These are phyloP conservation scores for Colletotrichum cordylinicola DNA, from an alignment of 2,329 filamentous ascomycete species.

Conservation along the genomic window DNA sequence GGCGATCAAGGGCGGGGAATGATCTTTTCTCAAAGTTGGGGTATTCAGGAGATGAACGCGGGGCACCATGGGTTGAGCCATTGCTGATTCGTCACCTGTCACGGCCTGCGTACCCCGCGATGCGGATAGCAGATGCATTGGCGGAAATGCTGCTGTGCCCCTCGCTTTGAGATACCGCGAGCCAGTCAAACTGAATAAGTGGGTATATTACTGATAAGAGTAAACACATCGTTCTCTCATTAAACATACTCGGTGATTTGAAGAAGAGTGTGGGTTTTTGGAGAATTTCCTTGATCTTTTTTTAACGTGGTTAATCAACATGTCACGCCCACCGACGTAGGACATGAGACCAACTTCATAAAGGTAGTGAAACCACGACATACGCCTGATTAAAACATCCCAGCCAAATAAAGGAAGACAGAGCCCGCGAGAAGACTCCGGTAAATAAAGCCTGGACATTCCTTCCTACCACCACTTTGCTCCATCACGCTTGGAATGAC, in stretches of 20 bases:
- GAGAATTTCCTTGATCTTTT: background rate
- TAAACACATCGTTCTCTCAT: background rate
- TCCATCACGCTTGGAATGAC: background rate
- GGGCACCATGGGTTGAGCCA: fast-evolving
- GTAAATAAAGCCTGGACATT: background rate
- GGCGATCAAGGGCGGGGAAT: background rate
- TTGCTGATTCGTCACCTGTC: background rate
- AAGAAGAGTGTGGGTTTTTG: background rate
- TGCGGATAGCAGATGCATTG: background rate
- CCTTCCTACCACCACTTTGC: fast-evolving
- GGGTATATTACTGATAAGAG: background rate
- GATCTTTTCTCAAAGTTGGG: background rate
- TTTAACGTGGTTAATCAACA: too few species aligned
- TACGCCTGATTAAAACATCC: background rate
- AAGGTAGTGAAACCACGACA: background rate
- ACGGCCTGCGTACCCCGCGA: background rate
- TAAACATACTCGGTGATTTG: too few species aligned
- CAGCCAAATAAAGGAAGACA: background rate
- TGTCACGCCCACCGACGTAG: background rate
- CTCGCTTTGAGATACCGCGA: background rate
- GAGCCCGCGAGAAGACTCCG: fast-evolving
- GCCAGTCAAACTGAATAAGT: background rate
- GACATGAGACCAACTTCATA: background rate
- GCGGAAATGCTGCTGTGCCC: background rate
- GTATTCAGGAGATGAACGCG: background rate